phyloP scores from a whole-genome alignment of 139 green algal species.

The Spirogloea muscicola region DNA sequence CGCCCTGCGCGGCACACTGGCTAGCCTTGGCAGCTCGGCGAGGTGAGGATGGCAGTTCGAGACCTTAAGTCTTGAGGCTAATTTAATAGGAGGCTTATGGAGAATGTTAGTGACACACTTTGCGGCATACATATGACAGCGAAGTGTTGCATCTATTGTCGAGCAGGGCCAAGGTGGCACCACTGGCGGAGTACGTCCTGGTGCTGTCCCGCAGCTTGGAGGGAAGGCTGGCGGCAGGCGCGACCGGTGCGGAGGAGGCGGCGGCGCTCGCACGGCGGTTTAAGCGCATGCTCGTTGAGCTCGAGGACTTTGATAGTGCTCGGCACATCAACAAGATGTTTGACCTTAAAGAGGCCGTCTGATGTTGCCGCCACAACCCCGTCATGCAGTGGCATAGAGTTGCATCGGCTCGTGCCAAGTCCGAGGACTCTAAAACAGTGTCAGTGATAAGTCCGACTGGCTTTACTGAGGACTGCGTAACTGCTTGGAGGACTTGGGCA shows the following conservation, averaged over 20 bases:
- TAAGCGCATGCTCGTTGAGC: conserved; percentile 31
- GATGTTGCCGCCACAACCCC: no score
- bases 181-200: conserved; percentile 19
- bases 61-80: background rate
- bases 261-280: conserved; percentile 15
- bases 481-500: no score
- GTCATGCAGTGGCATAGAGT: no score
- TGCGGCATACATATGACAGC: no score
- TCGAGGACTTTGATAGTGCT: conserved; percentile 34
- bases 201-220: conserved; percentile 10
- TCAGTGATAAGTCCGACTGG: no score
- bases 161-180: conserved; percentile 16
- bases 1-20: conserved; percentile 12
- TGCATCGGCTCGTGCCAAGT: no score
- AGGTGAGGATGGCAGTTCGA: background rate
- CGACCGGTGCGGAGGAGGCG: conserved; percentile 2
- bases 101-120: background rate
- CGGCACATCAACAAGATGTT: conserved; percentile 17
- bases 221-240: conserved; percentile 6
- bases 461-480: no score
- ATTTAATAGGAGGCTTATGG: background rate
- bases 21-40: background rate
- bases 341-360: conserved; percentile 26
- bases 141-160: no score
- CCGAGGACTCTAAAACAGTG: no score